Evolutionary conservation across 1,284 basidiomycete species (phyloP), one percentile per base, ranked within the genome.

Genomic region (Ganoderma boninense): DNA sequence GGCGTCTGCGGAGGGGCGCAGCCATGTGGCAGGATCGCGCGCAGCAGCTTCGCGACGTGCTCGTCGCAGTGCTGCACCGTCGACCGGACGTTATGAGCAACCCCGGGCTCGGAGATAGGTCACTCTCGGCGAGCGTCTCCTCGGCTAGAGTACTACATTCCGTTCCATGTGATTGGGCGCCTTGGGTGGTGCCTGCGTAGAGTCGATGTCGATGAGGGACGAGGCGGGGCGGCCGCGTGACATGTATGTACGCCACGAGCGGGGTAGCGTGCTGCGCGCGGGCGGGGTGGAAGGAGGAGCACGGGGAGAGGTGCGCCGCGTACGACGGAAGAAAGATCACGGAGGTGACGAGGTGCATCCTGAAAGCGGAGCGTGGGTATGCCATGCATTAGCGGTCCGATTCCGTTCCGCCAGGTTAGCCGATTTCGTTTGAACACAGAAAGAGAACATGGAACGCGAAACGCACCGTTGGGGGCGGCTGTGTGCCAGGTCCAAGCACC

Each of bases 21-120:
- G 82, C 84, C 73, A 84, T 90, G 77, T 89, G 86, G 86, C 6
- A 85, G 84, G 35, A 92, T 79, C 3, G 90, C 82, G 23, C 91
- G 84, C 74, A 89, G 86, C 7, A 85, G 75, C 79, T 92, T 92
- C 69, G 85, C 83, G 3, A 92, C 76, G 76, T 92, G 91, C 69
- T 91, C 89, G 74, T 92, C 88, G 4, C 87, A 86, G 72, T 89
- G 86, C 23, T 84, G 76, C 63, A 89, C 74, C 44, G 84, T 80
- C 42, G 82, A 80, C 71, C 87, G 84, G 49, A 90, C 71, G 66
- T 5, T 32, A 92, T 80, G 20, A 86, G 82, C 23, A 87, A 80
- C 90, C 90, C 91, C 3, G 84, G 78, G 71, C 89, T 87, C 20
- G 85, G 85, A 2, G 79, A 73, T 18, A 80, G 78, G 10, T 78